Evolutionary conservation across 805 yeast species (phyloP).

Genomic region (Starmera amethionina): DNA sequence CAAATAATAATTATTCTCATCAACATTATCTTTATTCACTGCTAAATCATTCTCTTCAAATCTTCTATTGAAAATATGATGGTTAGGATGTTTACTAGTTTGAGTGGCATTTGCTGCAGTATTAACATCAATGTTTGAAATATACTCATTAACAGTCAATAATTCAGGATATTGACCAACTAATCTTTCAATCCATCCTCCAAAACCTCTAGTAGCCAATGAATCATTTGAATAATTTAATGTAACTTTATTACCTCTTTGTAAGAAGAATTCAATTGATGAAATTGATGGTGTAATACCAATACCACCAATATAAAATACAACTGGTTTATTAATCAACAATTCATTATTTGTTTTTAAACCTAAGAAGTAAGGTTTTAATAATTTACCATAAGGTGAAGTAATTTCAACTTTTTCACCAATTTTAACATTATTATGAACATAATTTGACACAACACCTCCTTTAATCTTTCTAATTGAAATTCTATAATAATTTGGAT

Average conservation of each 20-base stretch:
- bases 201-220: conserved; percentile 3
- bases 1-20: conserved; percentile 9
- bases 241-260: conserved; percentile 7
- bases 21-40: conserved; percentile 4
- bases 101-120: not conserved
- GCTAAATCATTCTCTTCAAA: conserved; percentile 2
- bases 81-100: not conserved
- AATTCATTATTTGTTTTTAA: conserved; percentile 19
- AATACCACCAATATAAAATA: conserved; percentile 51
- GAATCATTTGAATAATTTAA: conserved; percentile 1
- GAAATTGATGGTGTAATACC: conserved; percentile 60
- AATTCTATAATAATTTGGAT: conserved; percentile 36
- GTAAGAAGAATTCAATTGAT: conserved; percentile 28
- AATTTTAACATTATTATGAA: conserved; percentile 36
- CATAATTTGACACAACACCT: conserved; percentile 41
- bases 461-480: conserved; percentile 40
- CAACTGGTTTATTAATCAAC: conserved; percentile 16
- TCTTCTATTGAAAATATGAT: conserved; percentile 4
- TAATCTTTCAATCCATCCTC: conserved; percentile 5
- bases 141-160: conserved; percentile 7
- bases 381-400: conserved; percentile 52
- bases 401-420: conserved; percentile 41
- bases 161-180: conserved; percentile 4
- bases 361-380: conserved; percentile 18
- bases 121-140: conserved; percentile 1